These are phyloP conservation scores for Ensete ventricosum DNA, from an alignment of 176 grass and related monocot genomes.

Conservation along the genomic window DNA sequence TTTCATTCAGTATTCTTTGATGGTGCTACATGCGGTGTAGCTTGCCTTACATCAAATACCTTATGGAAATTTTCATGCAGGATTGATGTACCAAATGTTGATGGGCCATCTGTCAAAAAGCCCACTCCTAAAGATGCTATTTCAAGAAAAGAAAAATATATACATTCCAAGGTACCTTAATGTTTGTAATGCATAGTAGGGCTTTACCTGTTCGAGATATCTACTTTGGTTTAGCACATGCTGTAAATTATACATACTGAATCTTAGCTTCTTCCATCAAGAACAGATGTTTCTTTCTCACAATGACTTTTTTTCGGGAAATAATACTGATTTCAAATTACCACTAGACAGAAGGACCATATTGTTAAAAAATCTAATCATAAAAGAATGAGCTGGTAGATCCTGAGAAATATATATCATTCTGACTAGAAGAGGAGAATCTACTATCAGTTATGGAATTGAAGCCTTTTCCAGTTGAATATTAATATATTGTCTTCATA, in stretches of 20 bases:
- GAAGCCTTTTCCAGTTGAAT: background rate
- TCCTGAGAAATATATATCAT: background rate
- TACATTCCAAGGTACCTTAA: constrained; percentile 76
- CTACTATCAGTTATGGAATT: background rate
- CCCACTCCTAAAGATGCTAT: constrained; percentile 68
- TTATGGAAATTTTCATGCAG: constrained; percentile 31
- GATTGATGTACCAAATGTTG: constrained; percentile 42
- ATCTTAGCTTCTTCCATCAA: background rate
- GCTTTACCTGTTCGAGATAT: background rate
- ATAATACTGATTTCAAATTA: background rate
- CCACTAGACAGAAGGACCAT: background rate
- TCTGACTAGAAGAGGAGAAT: background rate
- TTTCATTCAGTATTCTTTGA: background rate
- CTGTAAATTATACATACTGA: background rate
- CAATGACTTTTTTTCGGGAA: too few species aligned
- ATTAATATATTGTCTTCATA: background rate
- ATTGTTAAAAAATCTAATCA: background rate
- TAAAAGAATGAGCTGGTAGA: background rate
- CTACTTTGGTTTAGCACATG: background rate
- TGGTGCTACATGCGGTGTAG: too few species aligned
- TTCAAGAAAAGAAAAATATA: constrained; percentile 90
- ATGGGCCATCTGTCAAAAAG: constrained; percentile 57
- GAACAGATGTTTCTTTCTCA: background rate
- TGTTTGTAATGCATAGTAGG: constrained; percentile 6
- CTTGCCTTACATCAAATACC: too few species aligned